These are phyloP conservation scores for Dicorynia guianensis DNA, from an alignment of 306 rosid genomes.

Conservation along the genomic window DNA sequence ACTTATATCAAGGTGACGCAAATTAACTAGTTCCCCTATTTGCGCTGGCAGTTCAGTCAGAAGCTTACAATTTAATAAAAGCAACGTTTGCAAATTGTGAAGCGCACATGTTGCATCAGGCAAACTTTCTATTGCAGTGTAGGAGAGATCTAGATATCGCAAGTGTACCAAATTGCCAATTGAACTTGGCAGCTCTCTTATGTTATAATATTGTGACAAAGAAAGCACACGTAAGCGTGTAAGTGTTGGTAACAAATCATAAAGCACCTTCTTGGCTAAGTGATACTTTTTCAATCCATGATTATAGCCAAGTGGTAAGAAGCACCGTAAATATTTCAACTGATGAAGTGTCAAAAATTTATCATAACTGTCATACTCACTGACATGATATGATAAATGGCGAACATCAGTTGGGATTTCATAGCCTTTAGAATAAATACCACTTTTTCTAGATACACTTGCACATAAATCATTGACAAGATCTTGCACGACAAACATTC, in stretches of 20 bases:
- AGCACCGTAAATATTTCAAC: too few relatives aligned
- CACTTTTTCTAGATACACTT: too few relatives aligned
- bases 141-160: constrained; percentile 33
- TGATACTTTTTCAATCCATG: background rate
- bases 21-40: background rate
- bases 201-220: background rate
- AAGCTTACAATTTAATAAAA: background rate
- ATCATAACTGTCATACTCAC: too few relatives aligned
- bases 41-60: background rate
- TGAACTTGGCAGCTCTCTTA: background rate
- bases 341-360: too few relatives aligned
- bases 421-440: too few relatives aligned
- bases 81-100: constrained; percentile 34
- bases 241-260: background rate
- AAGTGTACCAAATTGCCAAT: constrained; percentile 27
- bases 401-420: too few relatives aligned
- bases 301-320: too few relatives aligned
- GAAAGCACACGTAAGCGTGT: constrained; percentile 19
- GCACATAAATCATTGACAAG: too few relatives aligned
- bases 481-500: too few relatives aligned
- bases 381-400: too few relatives aligned
- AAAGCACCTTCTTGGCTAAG: background rate
- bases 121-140: background rate
- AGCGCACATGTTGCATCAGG: constrained; percentile 8
- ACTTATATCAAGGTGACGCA: background rate